Evolutionary conservation across 345 rosid genomes (phyloP).

Genomic region (Gossypium arboreum): DNA sequence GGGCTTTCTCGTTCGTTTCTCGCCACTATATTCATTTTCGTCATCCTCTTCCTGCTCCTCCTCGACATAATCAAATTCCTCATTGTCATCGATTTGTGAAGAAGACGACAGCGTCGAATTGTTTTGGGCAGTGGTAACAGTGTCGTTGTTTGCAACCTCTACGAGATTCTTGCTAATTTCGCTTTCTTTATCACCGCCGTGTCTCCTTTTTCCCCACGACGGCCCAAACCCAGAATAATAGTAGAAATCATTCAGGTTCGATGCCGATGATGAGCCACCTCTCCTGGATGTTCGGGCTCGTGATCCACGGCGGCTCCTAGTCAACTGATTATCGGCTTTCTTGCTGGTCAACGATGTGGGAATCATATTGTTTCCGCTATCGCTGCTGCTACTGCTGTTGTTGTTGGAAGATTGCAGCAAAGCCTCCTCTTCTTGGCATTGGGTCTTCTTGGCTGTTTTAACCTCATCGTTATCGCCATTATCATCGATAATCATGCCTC

Average conservation of each 20-base stretch:
- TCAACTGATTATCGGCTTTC: conserved; percentile 14
- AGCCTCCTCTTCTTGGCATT: conserved; percentile 10
- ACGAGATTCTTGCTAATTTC: not conserved
- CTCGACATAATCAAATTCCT: conserved; percentile 31
- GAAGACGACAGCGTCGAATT: conserved; percentile 29
- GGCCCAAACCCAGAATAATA: conserved; percentile 97
- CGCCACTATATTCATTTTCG: conserved; percentile 20
- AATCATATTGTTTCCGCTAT: not conserved
- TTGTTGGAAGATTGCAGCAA: conserved; percentile 31
- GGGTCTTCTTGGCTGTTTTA: conserved; percentile 11
- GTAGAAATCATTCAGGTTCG: conserved; percentile 65
- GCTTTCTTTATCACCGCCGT: conserved; percentile 17
- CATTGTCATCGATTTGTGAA: conserved; percentile 25
- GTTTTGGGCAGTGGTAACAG: not conserved
- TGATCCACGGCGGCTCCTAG: conserved; percentile 26
- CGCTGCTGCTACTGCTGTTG: not conserved
- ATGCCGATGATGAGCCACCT: conserved; percentile 26
- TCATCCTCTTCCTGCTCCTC: conserved; percentile 29
- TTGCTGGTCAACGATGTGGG: not conserved
- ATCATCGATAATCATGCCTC: conserved; percentile 26
- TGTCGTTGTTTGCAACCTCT: conserved; percentile 6
- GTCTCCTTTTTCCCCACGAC: conserved; percentile 62
- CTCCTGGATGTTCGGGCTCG: conserved; percentile 39
- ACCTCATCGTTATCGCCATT: conserved; percentile 16
- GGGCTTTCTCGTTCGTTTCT: conserved; percentile 73